These are phyloP conservation scores for Lecanicillium sp. DNA, from an alignment of 2,329 filamentous ascomycete species.

Conservation along the genomic window DNA sequence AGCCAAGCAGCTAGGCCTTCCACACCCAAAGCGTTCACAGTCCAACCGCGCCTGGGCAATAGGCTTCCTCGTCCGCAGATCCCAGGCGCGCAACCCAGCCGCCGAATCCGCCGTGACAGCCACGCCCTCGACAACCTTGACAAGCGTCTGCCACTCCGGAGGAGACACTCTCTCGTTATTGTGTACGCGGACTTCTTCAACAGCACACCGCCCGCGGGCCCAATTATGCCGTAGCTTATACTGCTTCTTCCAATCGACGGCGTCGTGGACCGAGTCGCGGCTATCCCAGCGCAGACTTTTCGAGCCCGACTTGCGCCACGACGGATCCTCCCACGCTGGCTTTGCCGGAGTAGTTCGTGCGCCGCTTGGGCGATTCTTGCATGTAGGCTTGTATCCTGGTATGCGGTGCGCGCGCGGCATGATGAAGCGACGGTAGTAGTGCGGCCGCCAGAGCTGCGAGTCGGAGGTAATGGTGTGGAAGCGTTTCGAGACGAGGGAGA, in stretches of 20 bases:
- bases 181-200: conserved; percentile 64
- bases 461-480: conserved; percentile 68
- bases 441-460: conserved; percentile 81
- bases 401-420: conserved; percentile 70
- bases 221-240: conserved; percentile 90
- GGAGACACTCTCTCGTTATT: conserved; percentile 22
- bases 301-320: conserved; percentile 31
- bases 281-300: conserved; percentile 3
- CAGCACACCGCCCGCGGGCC: conserved; percentile 70
- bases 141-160: conserved; percentile 52
- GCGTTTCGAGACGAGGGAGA: conserved; percentile 61
- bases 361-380: too few species aligned
- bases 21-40: conserved; percentile 12
- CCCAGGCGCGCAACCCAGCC: conserved; percentile 72
- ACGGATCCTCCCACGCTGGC: conserved; percentile 34
- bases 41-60: conserved; percentile 41
- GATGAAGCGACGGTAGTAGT: conserved; percentile 84
- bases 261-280: conserved; percentile 10
- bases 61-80: conserved; percentile 53
- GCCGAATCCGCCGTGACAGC: conserved; percentile 67
- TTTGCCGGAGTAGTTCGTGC: conserved; percentile 32
- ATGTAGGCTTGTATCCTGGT: conserved; percentile 49
- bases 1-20: conserved; percentile 53
- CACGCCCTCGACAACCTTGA: conserved; percentile 68
- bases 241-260: conserved; percentile 77